These are phyloP conservation scores for Verticillium zaregamsianum DNA, from an alignment of 2,329 filamentous ascomycete species.

Conservation along the genomic window DNA sequence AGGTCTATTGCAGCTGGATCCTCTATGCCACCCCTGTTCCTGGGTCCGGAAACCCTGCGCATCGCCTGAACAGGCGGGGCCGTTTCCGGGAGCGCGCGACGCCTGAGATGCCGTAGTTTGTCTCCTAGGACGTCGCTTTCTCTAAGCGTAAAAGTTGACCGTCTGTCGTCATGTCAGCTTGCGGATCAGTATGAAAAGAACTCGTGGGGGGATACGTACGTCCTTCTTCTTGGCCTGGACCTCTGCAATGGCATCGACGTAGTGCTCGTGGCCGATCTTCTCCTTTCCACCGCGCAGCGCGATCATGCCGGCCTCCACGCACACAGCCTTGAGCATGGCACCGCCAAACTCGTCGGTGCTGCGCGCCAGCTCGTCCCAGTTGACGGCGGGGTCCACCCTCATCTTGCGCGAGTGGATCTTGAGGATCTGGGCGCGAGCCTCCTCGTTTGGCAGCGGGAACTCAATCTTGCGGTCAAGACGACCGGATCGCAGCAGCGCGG, in stretches of 20 bases:
- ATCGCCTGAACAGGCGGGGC: neutral
- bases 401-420: conserved; percentile 98
- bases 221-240: conserved; percentile 97
- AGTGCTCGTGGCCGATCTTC: conserved; percentile 97
- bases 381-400: conserved; percentile 88
- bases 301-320: conserved; percentile 99
- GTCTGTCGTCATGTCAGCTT: conserved; percentile 36
- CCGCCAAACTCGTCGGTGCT: conserved; percentile 98
- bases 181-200: neutral
- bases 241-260: conserved; percentile 96
- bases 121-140: neutral
- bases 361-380: conserved; percentile 92
- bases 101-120: neutral
- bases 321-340: conserved; percentile 96
- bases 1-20: neutral
- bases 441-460: conserved; percentile 96
- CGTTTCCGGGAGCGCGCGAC: neutral
- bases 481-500: conserved; percentile 83
- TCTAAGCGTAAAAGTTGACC: conserved; percentile 52
- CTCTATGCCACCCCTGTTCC: conserved; percentile 1
- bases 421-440: conserved; percentile 93
- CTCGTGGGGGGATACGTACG: conserved; percentile 35
- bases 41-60: neutral
- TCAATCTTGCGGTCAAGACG: conserved; percentile 97
- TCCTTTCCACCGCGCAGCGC: conserved; percentile 88